phyloP scores from a whole-genome alignment of 495 filamentous ascomycete genomes.

The Staphylotrichum longicolle region DNA sequence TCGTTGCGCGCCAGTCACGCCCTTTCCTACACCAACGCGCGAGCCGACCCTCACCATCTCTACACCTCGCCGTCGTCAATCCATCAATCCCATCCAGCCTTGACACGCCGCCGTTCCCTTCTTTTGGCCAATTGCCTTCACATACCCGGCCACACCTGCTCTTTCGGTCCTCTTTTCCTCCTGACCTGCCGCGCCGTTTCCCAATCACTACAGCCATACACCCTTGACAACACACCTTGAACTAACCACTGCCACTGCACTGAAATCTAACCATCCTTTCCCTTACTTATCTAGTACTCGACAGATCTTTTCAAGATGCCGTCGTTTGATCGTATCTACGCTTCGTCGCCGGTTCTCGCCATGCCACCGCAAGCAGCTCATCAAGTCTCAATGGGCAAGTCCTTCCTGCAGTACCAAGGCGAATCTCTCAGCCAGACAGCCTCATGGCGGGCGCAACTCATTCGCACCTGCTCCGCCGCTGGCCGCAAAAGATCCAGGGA shows the following conservation, averaged over 20 bases:
- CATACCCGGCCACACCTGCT: conserved; percentile 25
- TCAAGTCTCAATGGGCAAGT: conserved; percentile 46
- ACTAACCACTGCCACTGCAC: conserved; percentile 27
- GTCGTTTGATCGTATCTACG: conserved; percentile 46
- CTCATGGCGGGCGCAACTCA: conserved; percentile 31
- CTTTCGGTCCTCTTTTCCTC: conserved; percentile 10
- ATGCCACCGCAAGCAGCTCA: conserved; percentile 48
- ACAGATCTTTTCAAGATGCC: conserved; percentile 45
- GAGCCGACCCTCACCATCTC: conserved; percentile 8
- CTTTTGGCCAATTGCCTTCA: conserved; percentile 33
- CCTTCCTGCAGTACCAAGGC: conserved; percentile 41
- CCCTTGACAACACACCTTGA: conserved; percentile 21
- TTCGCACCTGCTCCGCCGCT: conserved; percentile 36
- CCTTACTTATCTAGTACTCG: conserved; percentile 32
- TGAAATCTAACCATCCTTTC: conserved; percentile 27
- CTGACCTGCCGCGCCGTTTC: neutral
- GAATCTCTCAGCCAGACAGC: conserved; percentile 43
- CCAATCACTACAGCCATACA: conserved; percentile 7
- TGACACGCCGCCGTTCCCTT: conserved; percentile 13
- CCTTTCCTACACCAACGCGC: conserved; percentile 23
- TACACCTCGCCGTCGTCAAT: conserved; percentile 15
- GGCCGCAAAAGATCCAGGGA: conserved; percentile 65
- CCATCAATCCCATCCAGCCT: conserved; percentile 14
- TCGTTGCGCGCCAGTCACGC: conserved; percentile 11
- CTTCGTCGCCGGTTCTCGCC: conserved; percentile 52